Base-by-base conservation (phyloP, 2,329 filamentous ascomycete genomes). In the Fusarium redolens region DNA sequence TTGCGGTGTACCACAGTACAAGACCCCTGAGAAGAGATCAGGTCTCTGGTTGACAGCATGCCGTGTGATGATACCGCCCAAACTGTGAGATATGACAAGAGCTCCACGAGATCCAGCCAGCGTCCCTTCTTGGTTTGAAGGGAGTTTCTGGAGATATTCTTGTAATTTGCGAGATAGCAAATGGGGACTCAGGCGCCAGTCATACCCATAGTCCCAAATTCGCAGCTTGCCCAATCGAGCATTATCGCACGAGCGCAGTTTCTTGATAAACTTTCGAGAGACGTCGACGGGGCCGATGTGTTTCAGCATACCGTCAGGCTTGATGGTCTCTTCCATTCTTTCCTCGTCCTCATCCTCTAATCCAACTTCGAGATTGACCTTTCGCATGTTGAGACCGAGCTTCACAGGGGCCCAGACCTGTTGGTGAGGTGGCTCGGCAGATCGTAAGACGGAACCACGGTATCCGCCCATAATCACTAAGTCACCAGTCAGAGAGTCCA, bases 331-430 rank as follows among this genome's bases (percentile, higher is more conserved):
- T 72, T 93, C 90, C 90, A 96, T 96, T 9, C 84, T 88, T 75
- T 94, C 92, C 78, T 98, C 96, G 63, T 97, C 95, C 75, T 95
- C 92, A 4, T 90, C 90, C 18, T 93, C 88, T 8, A 98, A 83
- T 0, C 95, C 95, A 14, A 98, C 92, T 79, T 97, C 94, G 7
- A 98, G 86, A 79, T 98, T 94, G 4, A 96, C 95, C 79, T 96
- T 97, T 61, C 95, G 92, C 69, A 98, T 89, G 75, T 97, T 97
- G 56, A 98, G 84, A 2, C 96, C 95, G 33, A 97, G 92, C 81
- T 98, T 98, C 78, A 98, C 92, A 0, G 95, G 95, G 4, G 97
- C 93, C 96, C 96, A 98, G 1, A 97, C 84, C 79, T 97, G 94
- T n/a, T 94, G 91, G 78, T 96, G 90, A 7, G 93, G 92, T 13